A percentile compares a stretch with the other conserved stretches of the same genome.
Evolutionary conservation across 2,329 filamentous ascomycete species (phyloP).

Genomic region (Aureobasidium sp.): DNA sequence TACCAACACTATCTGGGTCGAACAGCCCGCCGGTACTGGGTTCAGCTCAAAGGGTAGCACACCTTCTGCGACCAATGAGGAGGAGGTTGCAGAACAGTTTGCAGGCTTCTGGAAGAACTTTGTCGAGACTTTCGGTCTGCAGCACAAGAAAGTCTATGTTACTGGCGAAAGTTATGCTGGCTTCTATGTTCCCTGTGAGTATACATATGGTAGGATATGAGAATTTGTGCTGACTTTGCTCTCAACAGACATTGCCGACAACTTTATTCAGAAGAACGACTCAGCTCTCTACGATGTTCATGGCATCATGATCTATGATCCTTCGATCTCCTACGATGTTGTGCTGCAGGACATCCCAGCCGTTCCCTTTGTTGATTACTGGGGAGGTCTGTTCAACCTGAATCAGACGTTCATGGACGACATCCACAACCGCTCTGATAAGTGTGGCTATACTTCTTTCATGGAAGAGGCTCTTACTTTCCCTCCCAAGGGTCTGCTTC

Average conservation of each 20-base stretch:
- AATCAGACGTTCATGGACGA: conserved; percentile 52
- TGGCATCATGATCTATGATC: conserved; percentile 67
- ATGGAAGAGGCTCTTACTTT: conserved; percentile 57
- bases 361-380: conserved; percentile 55
- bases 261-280: conserved; percentile 64
- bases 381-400: conserved; percentile 54
- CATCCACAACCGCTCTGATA: conserved; percentile 43
- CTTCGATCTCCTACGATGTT: conserved; percentile 50
- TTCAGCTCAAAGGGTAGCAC: conserved; percentile 33
- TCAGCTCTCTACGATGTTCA: conserved; percentile 60
- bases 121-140: conserved; percentile 45
- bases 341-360: conserved; percentile 48
- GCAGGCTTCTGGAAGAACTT: conserved; percentile 50
- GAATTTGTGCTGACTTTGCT: neutral
- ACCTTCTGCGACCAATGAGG: conserved; percentile 42
- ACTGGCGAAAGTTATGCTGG: conserved; percentile 63
- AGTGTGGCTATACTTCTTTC: conserved; percentile 58
- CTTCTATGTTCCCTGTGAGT: conserved; percentile 47
- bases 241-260: conserved; percentile 56
- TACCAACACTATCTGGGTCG: conserved; percentile 30
- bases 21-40: conserved; percentile 38
- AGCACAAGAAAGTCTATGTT: conserved; percentile 60
- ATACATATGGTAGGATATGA: neutral
- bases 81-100: conserved; percentile 42
- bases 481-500: conserved; percentile 58